Base-by-base conservation (phyloP, 177 flowering plant genomes). In the Vitis hybrid region DNA sequence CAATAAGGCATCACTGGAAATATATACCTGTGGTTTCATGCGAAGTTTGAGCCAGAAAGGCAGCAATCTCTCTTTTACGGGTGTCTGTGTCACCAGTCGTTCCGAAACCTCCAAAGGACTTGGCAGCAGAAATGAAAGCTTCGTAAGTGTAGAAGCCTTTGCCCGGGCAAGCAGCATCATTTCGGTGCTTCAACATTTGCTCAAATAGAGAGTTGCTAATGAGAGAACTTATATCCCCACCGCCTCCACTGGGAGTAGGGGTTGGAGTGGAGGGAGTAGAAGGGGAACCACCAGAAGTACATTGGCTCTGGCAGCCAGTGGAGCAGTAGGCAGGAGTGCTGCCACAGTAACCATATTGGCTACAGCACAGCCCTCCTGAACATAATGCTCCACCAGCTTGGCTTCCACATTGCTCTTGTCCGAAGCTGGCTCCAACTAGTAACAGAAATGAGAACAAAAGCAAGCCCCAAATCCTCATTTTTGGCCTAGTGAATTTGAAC, bases 301-400 rank as follows among this genome's bases (percentile, higher is more conserved):
- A 82, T 30, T 82, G 83, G 78, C 85, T 82, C 30, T 80, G 83
- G 78, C 81, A 79, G 12, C 73, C 73, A 7, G 9, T 26, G 3
- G 52, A 59, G 54, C 85, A 82, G 68, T 82, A 78, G 4, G 62
- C 76, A 1, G 10, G 0, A 0, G 71, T 58, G 56, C 17, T n/a
- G 60, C 85, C 85, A 21, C 85, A 80, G 72, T 71, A 80, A 10
- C 85, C 85, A 12, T 5, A 78, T 26, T 73, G 21, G 77, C 85
- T 80, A 61, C 86, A 83, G 49, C 86, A 83, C 7, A 68, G 75
- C 13, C 72, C 71, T 5, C 69, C 74, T 0, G 81, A 81, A 70
- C 85, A 82, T 10, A 64, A 55, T 10, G 71, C 77, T 6, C 76
- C 78, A 0, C 77, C 79, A 40, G 74, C 81, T 73, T 77, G 79